Evolutionary conservation across 1,284 basidiomycete species (phyloP), one percentile per base, ranked within the genome.

Genomic region (Ganoderma multipileum): DNA sequence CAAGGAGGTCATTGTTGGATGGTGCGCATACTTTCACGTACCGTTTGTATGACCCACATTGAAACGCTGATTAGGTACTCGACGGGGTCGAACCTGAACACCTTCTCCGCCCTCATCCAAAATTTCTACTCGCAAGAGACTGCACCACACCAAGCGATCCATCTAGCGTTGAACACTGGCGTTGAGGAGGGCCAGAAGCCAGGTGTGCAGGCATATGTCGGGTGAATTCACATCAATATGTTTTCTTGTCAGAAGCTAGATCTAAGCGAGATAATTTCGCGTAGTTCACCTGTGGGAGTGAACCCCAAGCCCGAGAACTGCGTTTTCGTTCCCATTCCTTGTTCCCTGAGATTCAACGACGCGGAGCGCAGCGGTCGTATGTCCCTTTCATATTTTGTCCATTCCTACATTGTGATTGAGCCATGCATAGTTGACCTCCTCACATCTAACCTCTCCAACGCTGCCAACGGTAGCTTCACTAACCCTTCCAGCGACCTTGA

Each of bases 111-210:
- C 26, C 87, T 99, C 73, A 98, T 99, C 78, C 98, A 99, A 87
- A 97, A 98, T 83, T 98, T 98, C 83, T 99, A 98, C 82, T 91
- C 95, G 50, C 90, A 94, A 86, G 96, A 99, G 82, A 96, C 95
- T 2, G 85, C 89, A 0, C 94, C 95, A 5, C 89, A 94, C 80
- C 94, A 93, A 68, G 96, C 98, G 5, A 89, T 99, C 57, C 97
- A 99, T 81, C 85, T 99, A 64, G 94, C 96, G 14, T 85, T 99
- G 58, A 96, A 98, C 82, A 97, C 97, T 16, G 92, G 93, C 33
- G 86, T 90, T 23, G 89, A 91, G 69, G 85, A 88, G 68, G 91
- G 89, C 26, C 83, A 90, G 68, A 87, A 91, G 68, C 88, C 95
- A 33, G 92, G 95, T 63, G 92, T 98, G 33, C 94, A 93, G 79